These are phyloP conservation scores for Melanogaster broomeanus DNA, from an alignment of 768 basidiomycete genomes.

Conservation along the genomic window DNA sequence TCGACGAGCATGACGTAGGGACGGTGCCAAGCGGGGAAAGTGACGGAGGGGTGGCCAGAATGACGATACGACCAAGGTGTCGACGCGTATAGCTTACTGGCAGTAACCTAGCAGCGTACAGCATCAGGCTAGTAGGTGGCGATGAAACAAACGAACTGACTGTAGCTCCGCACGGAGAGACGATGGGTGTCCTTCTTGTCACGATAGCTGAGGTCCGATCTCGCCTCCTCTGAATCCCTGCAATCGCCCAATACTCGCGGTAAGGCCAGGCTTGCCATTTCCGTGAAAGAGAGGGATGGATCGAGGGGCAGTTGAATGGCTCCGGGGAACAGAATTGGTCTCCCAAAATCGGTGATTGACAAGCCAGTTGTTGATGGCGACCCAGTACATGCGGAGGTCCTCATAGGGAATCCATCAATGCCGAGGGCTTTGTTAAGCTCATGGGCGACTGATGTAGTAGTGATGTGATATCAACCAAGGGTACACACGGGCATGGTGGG, in stretches of 20 bases:
- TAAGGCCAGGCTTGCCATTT: constrained; percentile 26
- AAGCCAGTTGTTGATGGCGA: too few species aligned
- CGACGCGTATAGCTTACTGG: constrained; percentile 17
- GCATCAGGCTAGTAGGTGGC: not conserved
- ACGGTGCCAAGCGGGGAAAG: constrained; percentile 28
- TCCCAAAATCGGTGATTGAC: too few species aligned
- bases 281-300: constrained; percentile 12
- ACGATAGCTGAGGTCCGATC: constrained; percentile 14
- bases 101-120: constrained; percentile 19
- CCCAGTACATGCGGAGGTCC: too few species aligned
- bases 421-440: too few species aligned
- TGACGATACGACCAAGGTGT: too few species aligned
- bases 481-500: too few species aligned
- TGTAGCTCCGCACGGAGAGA: constrained; percentile 27
- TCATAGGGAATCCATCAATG: too few species aligned
- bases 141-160: not conserved
- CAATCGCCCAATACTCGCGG: constrained; percentile 24
- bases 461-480: too few species aligned
- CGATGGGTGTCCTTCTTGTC: constrained; percentile 28
- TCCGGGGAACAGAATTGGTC: constrained; percentile 12
- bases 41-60: constrained; percentile 20
- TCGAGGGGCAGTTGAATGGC: constrained; percentile 12
- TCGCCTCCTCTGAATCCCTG: constrained; percentile 12
- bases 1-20: constrained; percentile 30
- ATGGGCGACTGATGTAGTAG: too few species aligned